Base-by-base conservation (phyloP, 495 filamentous ascomycete genomes). In the Glutinoglossum americanum region DNA sequence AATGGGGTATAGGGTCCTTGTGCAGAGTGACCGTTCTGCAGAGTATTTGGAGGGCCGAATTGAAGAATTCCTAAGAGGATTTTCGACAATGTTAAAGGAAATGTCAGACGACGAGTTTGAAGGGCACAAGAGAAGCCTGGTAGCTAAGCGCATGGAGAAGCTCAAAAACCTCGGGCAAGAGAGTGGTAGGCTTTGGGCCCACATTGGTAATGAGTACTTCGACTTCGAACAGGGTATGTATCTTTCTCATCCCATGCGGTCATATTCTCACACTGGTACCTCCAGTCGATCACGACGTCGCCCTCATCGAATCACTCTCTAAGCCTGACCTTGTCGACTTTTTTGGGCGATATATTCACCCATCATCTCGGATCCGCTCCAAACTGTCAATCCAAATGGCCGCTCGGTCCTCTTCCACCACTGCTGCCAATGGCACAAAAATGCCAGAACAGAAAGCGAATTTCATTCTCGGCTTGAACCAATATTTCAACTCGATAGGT, bases 121-220 rank as follows among this genome's bases (percentile, higher is more conserved):
- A 65, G 80, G 76, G 32, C 86, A 96, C 70, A 94, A 94, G 71
- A 78, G 85, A 48, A 93, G 87, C 64, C 72, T 96, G 47, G 83
- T 96, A 64, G 88, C 84, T 61, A 89, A 87, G 73, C 73, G 86
- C 17, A 72, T 93, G 27, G 93, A 99, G 71, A 93, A 89, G 68
- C 70, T 93, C 63, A 97, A 96, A 76, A 94, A 93, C 64, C 71
- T 99, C 60, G 74, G 78, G 53, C 87, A 90, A 55, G 92, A 99
- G 70, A 87, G 80, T 26, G 73, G 71, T 54, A 78, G 87, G 21
- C 84, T 90, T 65, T 94, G 87, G 90, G 76, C 69, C 32, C 84
- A 93, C 60, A 85, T 97, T 64, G 78, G 79, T 15, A 85, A 77
- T 53, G 92, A 97, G 65, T 85, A 81, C 61, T 90, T 86, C 66